Evolutionary conservation across 306 rosid species (phyloP), one percentile per base, ranked within the genome.

Genomic region (Oxytropis ochrocephala): DNA sequence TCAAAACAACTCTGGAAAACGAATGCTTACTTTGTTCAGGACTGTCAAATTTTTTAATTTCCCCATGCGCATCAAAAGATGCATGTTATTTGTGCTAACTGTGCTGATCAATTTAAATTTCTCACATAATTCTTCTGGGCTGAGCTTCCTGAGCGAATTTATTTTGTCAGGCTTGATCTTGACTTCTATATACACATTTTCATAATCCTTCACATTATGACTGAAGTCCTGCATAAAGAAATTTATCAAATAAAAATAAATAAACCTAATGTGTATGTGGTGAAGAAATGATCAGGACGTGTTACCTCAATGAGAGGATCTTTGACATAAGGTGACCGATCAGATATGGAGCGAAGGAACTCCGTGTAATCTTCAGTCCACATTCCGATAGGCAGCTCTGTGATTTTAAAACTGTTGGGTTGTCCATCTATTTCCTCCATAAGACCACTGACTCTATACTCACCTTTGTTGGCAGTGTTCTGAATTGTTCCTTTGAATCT

Each of bases 341-440:
- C 82, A 38, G 96, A 80, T 32, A 88, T 66, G 69, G 94, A 85
- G 65, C 86, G 96, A 33, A 94, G 84, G 41, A 86, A 94, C 63
- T 87, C 89, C 86, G 87, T 94, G 41, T 88, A 94, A 70, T 94
- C 98, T 77, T 90, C 91, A 32, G 98, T 94, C 98, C 98, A 94
- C 79, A 83, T 81, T 57, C 95, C 92, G 3, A 94, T 64, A 11
- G 98, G 97, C 59, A 94, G 80, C 84, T 94, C 97, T 0, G 79
- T 68, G 58, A 94, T 81, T 77, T 83, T 90, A 67, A 94, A 72
- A 16, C 81, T 84, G 0, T 24, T n/a, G n/a, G n/a, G 29, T 24
- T 82, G 79, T 41, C 84, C 97, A 46, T 82, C 70, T 52, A 82
- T 77, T 70, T 88, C 97, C 69, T 76, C 94, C 43, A 85, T 32